Conservation (phyloP, 495 filamentous ascomycete genomes). For the Neurospora sp. region DNA sequence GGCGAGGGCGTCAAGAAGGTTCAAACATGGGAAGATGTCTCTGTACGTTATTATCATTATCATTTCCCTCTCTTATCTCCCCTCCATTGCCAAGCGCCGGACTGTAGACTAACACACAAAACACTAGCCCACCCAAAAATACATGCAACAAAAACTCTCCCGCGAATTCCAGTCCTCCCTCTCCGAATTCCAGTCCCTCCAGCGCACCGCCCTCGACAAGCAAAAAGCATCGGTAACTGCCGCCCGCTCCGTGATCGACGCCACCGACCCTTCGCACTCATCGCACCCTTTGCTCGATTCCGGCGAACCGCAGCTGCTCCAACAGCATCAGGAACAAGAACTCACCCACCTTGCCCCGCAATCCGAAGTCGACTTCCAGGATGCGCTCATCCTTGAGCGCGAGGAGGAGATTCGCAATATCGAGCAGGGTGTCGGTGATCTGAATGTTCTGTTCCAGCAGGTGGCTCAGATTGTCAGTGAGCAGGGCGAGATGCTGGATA, state of each 20-base stretch:
- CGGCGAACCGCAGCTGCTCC: conserved; percentile 41
- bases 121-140: conserved; percentile 67
- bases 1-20: conserved; percentile 90
- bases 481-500: conserved; percentile 83
- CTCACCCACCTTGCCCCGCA: conserved; percentile 77
- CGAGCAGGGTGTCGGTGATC: conserved; percentile 86
- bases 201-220: conserved; percentile 83
- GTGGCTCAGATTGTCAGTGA: conserved; percentile 92
- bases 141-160: conserved; percentile 88
- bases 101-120: not conserved
- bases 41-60: conserved; percentile 45
- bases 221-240: conserved; percentile 77
- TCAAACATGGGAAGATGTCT: conserved; percentile 82
- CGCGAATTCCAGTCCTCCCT: conserved; percentile 82
- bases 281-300: conserved; percentile 17
- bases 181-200: conserved; percentile 80
- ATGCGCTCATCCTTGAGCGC: conserved; percentile 86
- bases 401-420: conserved; percentile 95
- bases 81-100: conserved; percentile 7
- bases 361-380: conserved; percentile 96
- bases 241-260: conserved; percentile 55
- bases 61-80: not conserved
- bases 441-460: conserved; percentile 95
- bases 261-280: conserved; percentile 8
- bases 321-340: conserved; percentile 62